A percentile compares a stretch with the other conserved stretches of the same genome.
phyloP scores from a whole-genome alignment of 2,329 filamentous ascomycete species.

The Penicillium psychrosexuale region DNA sequence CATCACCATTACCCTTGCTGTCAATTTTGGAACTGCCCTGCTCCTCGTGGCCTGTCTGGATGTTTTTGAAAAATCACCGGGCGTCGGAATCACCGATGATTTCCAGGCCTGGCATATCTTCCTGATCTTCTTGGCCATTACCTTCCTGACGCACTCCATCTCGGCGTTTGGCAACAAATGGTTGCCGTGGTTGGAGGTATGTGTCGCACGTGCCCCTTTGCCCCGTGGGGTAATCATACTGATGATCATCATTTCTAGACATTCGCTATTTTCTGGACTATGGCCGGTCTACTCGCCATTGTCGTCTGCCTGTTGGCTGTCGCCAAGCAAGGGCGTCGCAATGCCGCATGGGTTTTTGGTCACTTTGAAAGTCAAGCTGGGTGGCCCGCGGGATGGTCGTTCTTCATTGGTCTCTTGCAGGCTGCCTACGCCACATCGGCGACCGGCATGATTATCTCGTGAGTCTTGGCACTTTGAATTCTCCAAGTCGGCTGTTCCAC shows the following conservation, averaged over 20 bases:
- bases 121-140: constrained; percentile 67
- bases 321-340: constrained; percentile 65
- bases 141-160: constrained; percentile 55
- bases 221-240: constrained; percentile 25
- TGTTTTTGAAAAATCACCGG: constrained; percentile 50
- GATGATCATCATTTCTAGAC: constrained; percentile 59
- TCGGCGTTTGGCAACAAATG: constrained; percentile 54
- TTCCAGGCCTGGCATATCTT: constrained; percentile 62
- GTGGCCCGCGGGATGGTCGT: constrained; percentile 67
- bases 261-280: constrained; percentile 71
- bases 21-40: constrained; percentile 66
- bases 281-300: constrained; percentile 59
- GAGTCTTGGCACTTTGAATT: constrained; percentile 35
- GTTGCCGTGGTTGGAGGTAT: constrained; percentile 63
- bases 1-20: constrained; percentile 71
- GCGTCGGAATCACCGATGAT: constrained; percentile 54
- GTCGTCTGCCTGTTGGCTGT: constrained; percentile 65
- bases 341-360: constrained; percentile 55
- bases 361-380: constrained; percentile 62
- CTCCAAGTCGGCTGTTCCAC: background rate
- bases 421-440: constrained; percentile 66
- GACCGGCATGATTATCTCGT: constrained; percentile 74
- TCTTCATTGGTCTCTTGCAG: constrained; percentile 67
- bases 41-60: constrained; percentile 57
- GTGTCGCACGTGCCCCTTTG: constrained; percentile 48